Base-by-base conservation (phyloP, 352 stramenopile genomes). In the Peronospora belbahrii region DNA sequence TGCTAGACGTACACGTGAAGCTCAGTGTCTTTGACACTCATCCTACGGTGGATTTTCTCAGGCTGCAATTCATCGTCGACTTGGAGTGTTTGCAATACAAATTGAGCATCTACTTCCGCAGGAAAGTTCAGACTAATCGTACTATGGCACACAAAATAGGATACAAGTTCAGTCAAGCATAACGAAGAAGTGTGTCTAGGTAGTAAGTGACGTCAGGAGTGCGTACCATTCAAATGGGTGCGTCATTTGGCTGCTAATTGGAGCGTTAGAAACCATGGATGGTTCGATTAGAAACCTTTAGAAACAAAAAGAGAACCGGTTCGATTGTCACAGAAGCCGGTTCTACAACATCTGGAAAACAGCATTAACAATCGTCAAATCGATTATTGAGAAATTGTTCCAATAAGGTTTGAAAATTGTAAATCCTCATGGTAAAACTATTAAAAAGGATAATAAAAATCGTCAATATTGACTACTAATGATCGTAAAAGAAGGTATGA, bases 1-100 rank as follows among this genome's bases (percentile, higher is more conserved):
- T 15, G 9, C 0, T 4, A 19, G 3, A 80, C 78, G 41, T 83
- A 94, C 82, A 80, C 71, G 43, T 76, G 63, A 14, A 94, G 71
- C 33, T 84, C 64, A 6, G 47, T 40, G 59, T 56, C 82, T 18
- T 89, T 55, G 8, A 88, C 65, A 11, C 59, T 66, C 18, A 94
- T 63, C 33, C 65, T 70, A 42, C 77, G 79, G 56, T 82, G 69
- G 56, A 94, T 91, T 52, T 94, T 94, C 18, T 88, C 77, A 0
- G 82, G 82, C 44, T 90, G 81, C 38, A 94, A 77, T 65, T 94
- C 82, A 22, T 72, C 70, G 61, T 94, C 82, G n/a, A 94, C 82
- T 53, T 85, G 66, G n/a, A 94, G 71, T 45, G 76, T 90, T 52
- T 85, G 66, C 46, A 84, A 67, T 28, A 77, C 82, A 48, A 85